Evolutionary conservation across 805 yeast species (phyloP).

Genomic region (Wickerhamiella azyma): DNA sequence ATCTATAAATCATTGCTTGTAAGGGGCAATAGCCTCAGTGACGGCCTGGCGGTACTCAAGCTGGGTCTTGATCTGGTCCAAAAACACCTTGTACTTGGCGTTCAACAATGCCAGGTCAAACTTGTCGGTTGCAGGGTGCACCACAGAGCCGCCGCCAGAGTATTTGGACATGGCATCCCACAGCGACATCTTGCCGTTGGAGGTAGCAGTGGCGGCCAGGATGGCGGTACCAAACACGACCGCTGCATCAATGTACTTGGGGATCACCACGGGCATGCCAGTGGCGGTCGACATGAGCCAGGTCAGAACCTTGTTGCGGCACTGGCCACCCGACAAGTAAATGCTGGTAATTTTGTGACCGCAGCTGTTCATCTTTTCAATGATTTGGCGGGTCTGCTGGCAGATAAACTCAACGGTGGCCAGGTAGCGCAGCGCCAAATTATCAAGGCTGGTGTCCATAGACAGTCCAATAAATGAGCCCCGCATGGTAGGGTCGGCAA

Average conservation of each 20-base stretch:
- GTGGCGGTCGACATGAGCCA: constrained; percentile 86
- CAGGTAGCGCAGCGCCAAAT: constrained; percentile 70
- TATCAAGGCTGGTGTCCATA: constrained; percentile 78
- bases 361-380: constrained; percentile 63
- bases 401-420: constrained; percentile 97
- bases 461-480: constrained; percentile 87
- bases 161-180: constrained; percentile 81
- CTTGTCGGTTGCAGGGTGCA: constrained; percentile 47
- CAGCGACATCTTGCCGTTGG: constrained; percentile 35
- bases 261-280: constrained; percentile 80
- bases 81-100: constrained; percentile 72
- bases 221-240: constrained; percentile 94
- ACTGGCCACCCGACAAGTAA: constrained; percentile 93
- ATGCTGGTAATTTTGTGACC: constrained; percentile 70
- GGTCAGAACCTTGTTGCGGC: constrained; percentile 81
- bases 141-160: constrained; percentile 72
- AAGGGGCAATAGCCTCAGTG: neutral
- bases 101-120: constrained; percentile 39
- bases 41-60: constrained; percentile 61
- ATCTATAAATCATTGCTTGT: neutral
- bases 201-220: constrained; percentile 88
- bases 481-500: constrained; percentile 87
- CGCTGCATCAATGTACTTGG: constrained; percentile 90
- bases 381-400: constrained; percentile 91
- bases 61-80: constrained; percentile 78